A percentile compares a stretch with the other conserved stretches of the same genome.
phyloP scores from a whole-genome alignment of 83 land plant genomes.

The Diphasiastrum complanatum region DNA sequence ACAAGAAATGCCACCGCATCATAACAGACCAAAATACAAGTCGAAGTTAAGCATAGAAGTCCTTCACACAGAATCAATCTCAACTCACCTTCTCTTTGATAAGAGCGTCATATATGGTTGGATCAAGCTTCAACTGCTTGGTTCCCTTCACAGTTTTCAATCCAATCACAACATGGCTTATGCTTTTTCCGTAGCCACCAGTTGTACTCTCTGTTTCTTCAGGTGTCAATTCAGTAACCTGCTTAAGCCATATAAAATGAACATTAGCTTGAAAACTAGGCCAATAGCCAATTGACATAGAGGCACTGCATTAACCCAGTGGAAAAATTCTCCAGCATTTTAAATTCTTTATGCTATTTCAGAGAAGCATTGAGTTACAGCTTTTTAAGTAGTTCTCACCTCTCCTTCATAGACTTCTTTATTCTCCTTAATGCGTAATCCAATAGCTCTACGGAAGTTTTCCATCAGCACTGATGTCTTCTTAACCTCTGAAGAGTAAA shows the following conservation, averaged over 20 bases:
- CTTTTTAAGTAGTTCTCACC: slow-evolving; percentile 37
- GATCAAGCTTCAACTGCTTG: slow-evolving; percentile 92
- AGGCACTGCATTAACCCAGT: too few relatives aligned
- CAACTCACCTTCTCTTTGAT: slow-evolving; percentile 81
- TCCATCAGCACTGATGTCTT: slow-evolving; percentile 98
- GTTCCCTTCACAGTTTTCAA: slow-evolving; percentile 94
- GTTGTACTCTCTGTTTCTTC: slow-evolving; percentile 90
- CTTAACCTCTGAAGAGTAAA: slow-evolving; percentile 93
- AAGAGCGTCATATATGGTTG: slow-evolving; percentile 94
- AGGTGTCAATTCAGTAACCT: slow-evolving; percentile 96
- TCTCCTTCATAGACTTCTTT: slow-evolving; percentile 99
- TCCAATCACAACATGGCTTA: slow-evolving; percentile 93
- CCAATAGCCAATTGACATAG: too few relatives aligned
- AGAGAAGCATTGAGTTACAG: too few relatives aligned
- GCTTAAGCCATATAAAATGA: too few relatives aligned
- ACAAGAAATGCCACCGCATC: too few relatives aligned
- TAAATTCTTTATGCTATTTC: too few relatives aligned
- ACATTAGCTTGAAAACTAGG: too few relatives aligned
- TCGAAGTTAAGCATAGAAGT: too few relatives aligned
- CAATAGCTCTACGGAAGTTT: slow-evolving; percentile 93
- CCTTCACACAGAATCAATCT: neutral
- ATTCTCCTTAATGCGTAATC: slow-evolving; percentile 88
- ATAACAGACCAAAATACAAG: too few relatives aligned
- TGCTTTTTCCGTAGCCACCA: slow-evolving; percentile 96
- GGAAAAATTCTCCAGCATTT: too few relatives aligned